Evolutionary conservation across 768 basidiomycete species (phyloP).

Genomic region (Mycena sanguinolenta): DNA sequence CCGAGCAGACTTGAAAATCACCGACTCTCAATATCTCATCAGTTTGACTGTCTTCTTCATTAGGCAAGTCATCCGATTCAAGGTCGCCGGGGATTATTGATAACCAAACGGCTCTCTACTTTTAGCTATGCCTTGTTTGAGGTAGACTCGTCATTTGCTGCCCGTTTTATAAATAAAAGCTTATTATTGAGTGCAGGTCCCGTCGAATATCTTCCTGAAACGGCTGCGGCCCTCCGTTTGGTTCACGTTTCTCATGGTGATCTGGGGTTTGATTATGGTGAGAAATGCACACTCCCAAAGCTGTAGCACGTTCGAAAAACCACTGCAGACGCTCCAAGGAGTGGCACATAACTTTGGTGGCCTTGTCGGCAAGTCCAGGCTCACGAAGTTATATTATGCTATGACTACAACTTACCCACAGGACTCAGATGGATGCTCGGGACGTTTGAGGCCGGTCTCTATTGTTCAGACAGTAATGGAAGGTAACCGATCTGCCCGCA

Average conservation of each 20-base stretch:
- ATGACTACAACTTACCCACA: constrained; percentile 38
- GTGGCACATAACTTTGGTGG: constrained; percentile 71
- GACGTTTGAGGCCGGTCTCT: constrained; percentile 67
- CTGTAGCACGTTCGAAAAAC: background rate
- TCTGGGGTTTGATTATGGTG: constrained; percentile 66
- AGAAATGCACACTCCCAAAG: constrained; percentile 14
- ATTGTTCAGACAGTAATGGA: constrained; percentile 67
- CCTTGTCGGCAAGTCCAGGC: constrained; percentile 63
- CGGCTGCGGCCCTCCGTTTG: constrained; percentile 76
- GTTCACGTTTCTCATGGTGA: constrained; percentile 64
- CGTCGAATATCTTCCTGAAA: constrained; percentile 67
- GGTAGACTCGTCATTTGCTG: constrained; percentile 47
- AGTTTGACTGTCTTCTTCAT: constrained; percentile 80
- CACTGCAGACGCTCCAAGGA: constrained; percentile 71
- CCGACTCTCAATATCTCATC: constrained; percentile 75
- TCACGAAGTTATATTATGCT: constrained; percentile 1
- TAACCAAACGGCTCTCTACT: constrained; percentile 1
- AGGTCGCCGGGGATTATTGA: background rate
- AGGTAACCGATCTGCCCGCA: too few species aligned
- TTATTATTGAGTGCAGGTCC: constrained; percentile 19
- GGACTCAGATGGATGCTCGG: constrained; percentile 76
- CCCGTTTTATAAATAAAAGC: background rate
- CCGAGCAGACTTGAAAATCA: constrained; percentile 73
- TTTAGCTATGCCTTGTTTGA: constrained; percentile 71
- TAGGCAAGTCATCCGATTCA: constrained; percentile 22